These are phyloP conservation scores for Spongospora subterranea DNA, from an alignment of 208 protist species.

Conservation along the genomic window DNA sequence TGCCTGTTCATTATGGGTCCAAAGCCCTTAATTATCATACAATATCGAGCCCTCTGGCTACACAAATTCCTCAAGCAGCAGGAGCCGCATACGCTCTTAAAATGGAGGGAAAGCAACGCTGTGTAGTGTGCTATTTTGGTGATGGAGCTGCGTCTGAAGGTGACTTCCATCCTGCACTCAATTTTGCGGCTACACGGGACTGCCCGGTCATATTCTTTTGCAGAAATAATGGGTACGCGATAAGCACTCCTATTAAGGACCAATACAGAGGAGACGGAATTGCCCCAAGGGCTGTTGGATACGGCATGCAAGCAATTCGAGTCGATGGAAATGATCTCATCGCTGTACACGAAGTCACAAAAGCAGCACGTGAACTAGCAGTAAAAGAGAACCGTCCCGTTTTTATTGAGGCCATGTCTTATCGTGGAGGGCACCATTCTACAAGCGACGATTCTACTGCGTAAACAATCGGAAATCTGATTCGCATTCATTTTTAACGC, in stretches of 20 bases:
- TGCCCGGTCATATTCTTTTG: slow-evolving; percentile 91
- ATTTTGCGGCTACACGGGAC: slow-evolving; percentile 91
- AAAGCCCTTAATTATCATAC: slow-evolving; percentile 89
- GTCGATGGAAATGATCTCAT: slow-evolving; percentile 95
- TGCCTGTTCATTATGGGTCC: slow-evolving; percentile 96
- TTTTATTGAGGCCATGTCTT: slow-evolving; percentile 94
- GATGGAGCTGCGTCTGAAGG: slow-evolving; percentile 93
- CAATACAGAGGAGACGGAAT: slow-evolving; percentile 91
- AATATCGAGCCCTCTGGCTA: slow-evolving; percentile 91
- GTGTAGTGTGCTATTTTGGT: slow-evolving; percentile 91
- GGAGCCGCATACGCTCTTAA: slow-evolving; percentile 89
- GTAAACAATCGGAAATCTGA: background rate
- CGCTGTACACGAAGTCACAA: slow-evolving; percentile 87
- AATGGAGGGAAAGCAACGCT: slow-evolving; percentile 79
- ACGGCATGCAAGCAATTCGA: slow-evolving; percentile 86
- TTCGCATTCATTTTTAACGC: background rate
- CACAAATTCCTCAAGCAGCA: slow-evolving; percentile 92
- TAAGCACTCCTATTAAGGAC: slow-evolving; percentile 89
- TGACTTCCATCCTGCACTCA: slow-evolving; percentile 94
- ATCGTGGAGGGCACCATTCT: slow-evolving; percentile 90
- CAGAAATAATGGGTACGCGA: slow-evolving; percentile 88
- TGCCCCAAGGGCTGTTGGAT: slow-evolving; percentile 78
- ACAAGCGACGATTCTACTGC: slow-evolving; percentile 90
- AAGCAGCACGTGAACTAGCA: slow-evolving; percentile 83
- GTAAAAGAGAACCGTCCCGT: slow-evolving; percentile 81